phyloP scores from a whole-genome alignment of 2,329 filamentous ascomycete species.

The Diaporthe citrichinensis region DNA sequence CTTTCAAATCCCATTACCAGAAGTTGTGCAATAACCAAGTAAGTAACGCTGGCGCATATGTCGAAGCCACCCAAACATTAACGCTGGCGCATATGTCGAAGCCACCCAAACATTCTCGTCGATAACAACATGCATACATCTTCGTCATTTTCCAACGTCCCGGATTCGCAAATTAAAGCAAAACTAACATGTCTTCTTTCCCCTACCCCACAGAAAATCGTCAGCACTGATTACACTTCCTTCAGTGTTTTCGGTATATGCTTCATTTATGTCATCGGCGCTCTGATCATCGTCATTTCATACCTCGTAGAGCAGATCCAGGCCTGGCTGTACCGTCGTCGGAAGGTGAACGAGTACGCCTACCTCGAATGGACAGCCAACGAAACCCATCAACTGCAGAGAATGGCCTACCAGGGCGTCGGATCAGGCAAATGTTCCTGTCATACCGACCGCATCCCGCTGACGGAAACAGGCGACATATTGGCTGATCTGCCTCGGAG shows the following conservation, averaged over 20 bases:
- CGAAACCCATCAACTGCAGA: conserved; percentile 47
- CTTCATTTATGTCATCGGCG: conserved; percentile 44
- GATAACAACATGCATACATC: background rate
- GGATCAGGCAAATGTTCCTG: background rate
- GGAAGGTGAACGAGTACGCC: conserved; percentile 39
- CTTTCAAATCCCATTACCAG: conserved; percentile 5
- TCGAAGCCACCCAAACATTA: background rate
- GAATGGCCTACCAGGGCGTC: conserved; percentile 47
- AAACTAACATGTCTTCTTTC: background rate
- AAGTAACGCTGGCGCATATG: background rate
- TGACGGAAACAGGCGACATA: background rate
- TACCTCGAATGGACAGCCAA: conserved; percentile 47
- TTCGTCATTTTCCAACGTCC: background rate
- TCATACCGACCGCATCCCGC: background rate
- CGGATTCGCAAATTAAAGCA: background rate
- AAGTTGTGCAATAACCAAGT: conserved; percentile 42
- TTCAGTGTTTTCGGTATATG: conserved; percentile 49
- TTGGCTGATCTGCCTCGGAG: conserved; percentile 4
- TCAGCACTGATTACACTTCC: conserved; percentile 42
- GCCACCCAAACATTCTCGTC: background rate
- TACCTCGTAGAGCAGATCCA: conserved; percentile 41
- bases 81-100: background rate
- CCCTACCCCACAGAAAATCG: conserved; percentile 43
- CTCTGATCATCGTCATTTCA: conserved; percentile 41
- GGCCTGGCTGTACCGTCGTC: conserved; percentile 37